Conservation (phyloP, 345 rosid genomes). For the Anacardium occidentale region DNA sequence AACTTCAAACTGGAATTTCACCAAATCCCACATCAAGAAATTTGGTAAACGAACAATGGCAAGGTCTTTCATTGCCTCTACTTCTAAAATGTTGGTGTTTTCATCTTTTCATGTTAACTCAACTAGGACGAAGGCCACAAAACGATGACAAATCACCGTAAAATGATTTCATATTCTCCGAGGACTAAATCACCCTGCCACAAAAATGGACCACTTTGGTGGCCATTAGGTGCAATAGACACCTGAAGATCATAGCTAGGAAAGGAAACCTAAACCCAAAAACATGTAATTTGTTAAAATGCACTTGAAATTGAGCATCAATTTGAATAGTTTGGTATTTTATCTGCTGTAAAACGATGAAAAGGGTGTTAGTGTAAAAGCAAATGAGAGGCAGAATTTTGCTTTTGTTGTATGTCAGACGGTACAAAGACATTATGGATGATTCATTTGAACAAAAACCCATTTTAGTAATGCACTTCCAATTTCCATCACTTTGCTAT, state of each 20-base stretch:
- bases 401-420: conserved; percentile 9
- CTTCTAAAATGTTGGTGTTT: not conserved
- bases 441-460: conserved; percentile 17
- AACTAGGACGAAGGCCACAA: not conserved
- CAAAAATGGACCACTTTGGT: not conserved
- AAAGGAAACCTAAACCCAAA: not conserved
- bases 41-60: conserved; percentile 7
- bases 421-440: not conserved
- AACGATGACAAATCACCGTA: no score
- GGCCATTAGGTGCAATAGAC: not conserved
- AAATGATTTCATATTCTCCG: no score
- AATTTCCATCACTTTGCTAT: conserved; percentile 1
- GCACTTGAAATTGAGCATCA: not conserved
- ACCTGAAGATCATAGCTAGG: not conserved
- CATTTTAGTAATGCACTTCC: conserved; percentile 5
- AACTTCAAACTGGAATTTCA: conserved; percentile 10
- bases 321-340: not conserved
- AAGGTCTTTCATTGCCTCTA: not conserved
- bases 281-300: not conserved
- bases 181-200: no score
- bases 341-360: not conserved
- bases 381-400: conserved; percentile 8
- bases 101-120: not conserved
- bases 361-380: not conserved
- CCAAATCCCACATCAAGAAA: conserved; percentile 7